Evolutionary conservation across 2,329 filamentous ascomycete genomes (phyloP).

Genomic region (Diaporthe vexans): DNA sequence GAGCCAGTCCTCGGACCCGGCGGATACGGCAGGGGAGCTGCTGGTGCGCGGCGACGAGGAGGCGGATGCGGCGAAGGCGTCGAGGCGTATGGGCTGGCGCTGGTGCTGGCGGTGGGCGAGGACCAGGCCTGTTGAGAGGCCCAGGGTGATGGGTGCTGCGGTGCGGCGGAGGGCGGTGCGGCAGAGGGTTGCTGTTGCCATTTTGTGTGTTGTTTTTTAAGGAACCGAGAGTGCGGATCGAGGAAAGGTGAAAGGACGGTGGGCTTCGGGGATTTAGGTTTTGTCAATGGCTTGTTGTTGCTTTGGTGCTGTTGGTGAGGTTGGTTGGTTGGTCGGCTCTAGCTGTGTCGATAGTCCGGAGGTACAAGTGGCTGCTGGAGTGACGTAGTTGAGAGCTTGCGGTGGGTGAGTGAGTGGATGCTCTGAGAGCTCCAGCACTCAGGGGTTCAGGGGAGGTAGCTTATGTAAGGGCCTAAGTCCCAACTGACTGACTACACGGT

Average conservation of each 20-base stretch:
- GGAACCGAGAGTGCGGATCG: too few relatives aligned
- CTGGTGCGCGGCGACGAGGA: not conserved
- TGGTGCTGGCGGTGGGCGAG: slow-evolving; percentile 45
- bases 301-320: not conserved
- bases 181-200: slow-evolving; percentile 42
- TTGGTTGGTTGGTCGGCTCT: too few relatives aligned
- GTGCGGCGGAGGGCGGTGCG: slow-evolving; percentile 44
- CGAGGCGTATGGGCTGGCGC: slow-evolving; percentile 49
- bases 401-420: not conserved
- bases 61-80: slow-evolving; percentile 41
- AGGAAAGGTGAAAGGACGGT: fast-evolving
- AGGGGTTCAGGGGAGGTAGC: slow-evolving; percentile 16
- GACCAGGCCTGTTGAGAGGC: slow-evolving; percentile 45
- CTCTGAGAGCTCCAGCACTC: not conserved
- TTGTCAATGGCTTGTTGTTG: not conserved
- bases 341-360: not conserved
- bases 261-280: not conserved
- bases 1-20: slow-evolving; percentile 45
- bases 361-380: slow-evolving; percentile 3
- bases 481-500: not conserved
- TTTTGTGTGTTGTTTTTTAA: not conserved
- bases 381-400: slow-evolving; percentile 16
- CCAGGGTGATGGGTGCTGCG: slow-evolving; percentile 44
- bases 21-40: slow-evolving; percentile 41
- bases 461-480: not conserved